These are phyloP conservation scores for Trypanosoma congolense DNA, from an alignment of 208 protist genomes.

Conservation along the genomic window DNA sequence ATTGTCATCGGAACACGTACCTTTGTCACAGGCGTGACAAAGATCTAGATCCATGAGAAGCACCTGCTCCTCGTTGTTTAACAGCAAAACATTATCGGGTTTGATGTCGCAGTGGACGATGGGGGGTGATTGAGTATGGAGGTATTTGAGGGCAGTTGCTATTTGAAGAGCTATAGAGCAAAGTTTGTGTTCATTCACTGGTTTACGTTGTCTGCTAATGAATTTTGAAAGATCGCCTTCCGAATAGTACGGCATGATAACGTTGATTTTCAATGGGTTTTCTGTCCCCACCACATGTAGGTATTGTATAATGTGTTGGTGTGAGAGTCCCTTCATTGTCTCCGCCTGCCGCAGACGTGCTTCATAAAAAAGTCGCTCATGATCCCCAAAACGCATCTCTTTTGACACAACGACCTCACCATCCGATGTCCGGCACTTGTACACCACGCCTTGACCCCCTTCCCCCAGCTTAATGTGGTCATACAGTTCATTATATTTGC, in stretches of 20 bases:
- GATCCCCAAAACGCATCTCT: conserved; percentile 66
- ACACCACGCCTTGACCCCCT: conserved; percentile 76
- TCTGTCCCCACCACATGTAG: conserved; percentile 59
- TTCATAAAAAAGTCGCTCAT: conserved; percentile 27
- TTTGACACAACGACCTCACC: conserved; percentile 75
- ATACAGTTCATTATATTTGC: conserved; percentile 48
- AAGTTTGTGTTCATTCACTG: conserved; percentile 58
- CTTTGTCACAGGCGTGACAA: conserved; percentile 49
- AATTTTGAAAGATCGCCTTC: conserved; percentile 69
- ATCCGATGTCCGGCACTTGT: conserved; percentile 66
- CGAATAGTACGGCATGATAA: conserved; percentile 86
- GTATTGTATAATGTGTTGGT: conserved; percentile 81
- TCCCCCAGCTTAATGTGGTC: conserved; percentile 47
- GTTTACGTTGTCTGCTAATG: conserved; percentile 44
- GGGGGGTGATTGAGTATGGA: conserved; percentile 72
- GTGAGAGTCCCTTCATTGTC: conserved; percentile 62
- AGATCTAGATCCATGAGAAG: conserved; percentile 87
- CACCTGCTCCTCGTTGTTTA: conserved; percentile 76
- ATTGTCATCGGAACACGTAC: conserved; percentile 22
- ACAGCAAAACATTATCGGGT: conserved; percentile 83
- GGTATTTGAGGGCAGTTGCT: conserved; percentile 62
- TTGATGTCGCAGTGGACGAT: conserved; percentile 88
- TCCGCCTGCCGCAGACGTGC: conserved; percentile 51
- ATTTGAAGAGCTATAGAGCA: conserved; percentile 82
- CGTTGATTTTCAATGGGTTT: conserved; percentile 46